Conservation (phyloP, 2,329 filamentous ascomycete genomes). For the Cercospora brassicicola region DNA sequence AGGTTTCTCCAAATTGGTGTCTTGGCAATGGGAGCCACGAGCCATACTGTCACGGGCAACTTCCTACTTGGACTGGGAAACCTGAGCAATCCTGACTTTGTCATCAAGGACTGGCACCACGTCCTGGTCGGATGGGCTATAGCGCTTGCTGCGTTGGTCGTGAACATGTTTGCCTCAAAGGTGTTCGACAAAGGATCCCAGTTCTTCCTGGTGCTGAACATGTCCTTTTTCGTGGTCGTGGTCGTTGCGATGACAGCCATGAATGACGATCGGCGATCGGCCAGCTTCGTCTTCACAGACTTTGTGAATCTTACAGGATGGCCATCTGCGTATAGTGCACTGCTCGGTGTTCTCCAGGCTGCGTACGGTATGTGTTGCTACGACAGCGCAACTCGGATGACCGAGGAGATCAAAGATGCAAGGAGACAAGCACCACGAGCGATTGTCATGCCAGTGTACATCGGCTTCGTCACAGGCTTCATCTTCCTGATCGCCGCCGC, state of each 20-base stretch:
- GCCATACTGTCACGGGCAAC: constrained; percentile 50
- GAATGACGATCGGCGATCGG: constrained; percentile 56
- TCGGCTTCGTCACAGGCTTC: constrained; percentile 51
- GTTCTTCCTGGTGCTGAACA: constrained; percentile 55
- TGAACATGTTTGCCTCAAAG: constrained; percentile 55
- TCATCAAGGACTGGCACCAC: constrained; percentile 58
- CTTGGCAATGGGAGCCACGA: constrained; percentile 39
- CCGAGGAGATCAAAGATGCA: constrained; percentile 56
- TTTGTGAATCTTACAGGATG: constrained; percentile 59
- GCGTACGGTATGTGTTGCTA: constrained; percentile 58
- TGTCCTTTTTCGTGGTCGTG: constrained; percentile 54
- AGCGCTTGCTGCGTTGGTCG: constrained; percentile 45
- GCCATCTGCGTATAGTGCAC: constrained; percentile 51
- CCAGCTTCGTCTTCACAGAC: constrained; percentile 57
- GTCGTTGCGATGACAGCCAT: constrained; percentile 55
- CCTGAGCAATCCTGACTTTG: constrained; percentile 53
- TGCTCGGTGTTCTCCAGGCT: constrained; percentile 56
- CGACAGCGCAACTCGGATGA: constrained; percentile 55
- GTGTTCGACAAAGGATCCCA: constrained; percentile 55
- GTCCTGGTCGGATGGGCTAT: constrained; percentile 56
- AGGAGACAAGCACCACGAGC: constrained; percentile 53
- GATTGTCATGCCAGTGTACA: constrained; percentile 48
- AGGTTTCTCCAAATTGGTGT: constrained; percentile 27
- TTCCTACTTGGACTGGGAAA: constrained; percentile 58
- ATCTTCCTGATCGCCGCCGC: constrained; percentile 51